Percentiles rank a stretch among this genome's conserved stretches.
These are phyloP conservation scores for Moesziomyces parantarcticus DNA, from an alignment of 1,284 basidiomycete species.

Conservation along the genomic window DNA sequence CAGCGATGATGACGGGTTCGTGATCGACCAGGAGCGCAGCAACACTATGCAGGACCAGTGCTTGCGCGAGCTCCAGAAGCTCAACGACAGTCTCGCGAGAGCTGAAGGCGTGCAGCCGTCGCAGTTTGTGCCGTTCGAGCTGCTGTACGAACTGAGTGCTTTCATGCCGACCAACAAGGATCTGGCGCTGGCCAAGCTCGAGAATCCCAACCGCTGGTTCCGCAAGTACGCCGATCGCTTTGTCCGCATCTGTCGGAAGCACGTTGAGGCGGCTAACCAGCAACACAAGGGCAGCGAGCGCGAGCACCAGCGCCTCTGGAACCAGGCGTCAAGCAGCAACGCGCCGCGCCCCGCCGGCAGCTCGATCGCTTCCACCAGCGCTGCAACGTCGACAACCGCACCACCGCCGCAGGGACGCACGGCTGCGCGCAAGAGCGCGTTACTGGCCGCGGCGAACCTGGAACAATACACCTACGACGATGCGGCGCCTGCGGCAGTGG, in stretches of 20 bases:
- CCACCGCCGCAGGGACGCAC: slow-evolving; percentile 1
- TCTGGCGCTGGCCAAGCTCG: slow-evolving; percentile 1
- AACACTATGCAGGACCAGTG: slow-evolving; percentile 14
- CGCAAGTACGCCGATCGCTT: slow-evolving; percentile 24
- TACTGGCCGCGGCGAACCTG: slow-evolving; percentile 15
- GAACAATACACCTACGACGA: slow-evolving; percentile 25
- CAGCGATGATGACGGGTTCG: slow-evolving; percentile 20
- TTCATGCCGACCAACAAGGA: slow-evolving; percentile 18
- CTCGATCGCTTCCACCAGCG: background rate
- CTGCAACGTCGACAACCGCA: background rate
- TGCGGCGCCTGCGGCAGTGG: background rate
- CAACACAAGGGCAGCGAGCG: background rate
- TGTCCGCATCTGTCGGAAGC: slow-evolving; percentile 29
- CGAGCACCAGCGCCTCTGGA: slow-evolving; percentile 1
- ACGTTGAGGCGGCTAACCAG: background rate
- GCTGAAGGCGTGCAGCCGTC: slow-evolving; percentile 10
- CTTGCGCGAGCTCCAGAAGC: slow-evolving; percentile 27
- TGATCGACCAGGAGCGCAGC: slow-evolving; percentile 25
- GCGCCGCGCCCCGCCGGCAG: background rate
- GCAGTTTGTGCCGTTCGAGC: slow-evolving; percentile 22
- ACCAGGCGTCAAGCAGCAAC: background rate
- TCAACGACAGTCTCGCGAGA: slow-evolving; percentile 22
- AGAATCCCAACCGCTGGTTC: slow-evolving; percentile 5
- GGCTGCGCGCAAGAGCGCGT: slow-evolving; percentile 21
- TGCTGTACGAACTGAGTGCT: slow-evolving; percentile 26